Percentiles rank a stretch among this genome's conserved stretches.
phyloP scores from a whole-genome alignment of 495 filamentous ascomycete genomes.

The Talaromyces liani region DNA sequence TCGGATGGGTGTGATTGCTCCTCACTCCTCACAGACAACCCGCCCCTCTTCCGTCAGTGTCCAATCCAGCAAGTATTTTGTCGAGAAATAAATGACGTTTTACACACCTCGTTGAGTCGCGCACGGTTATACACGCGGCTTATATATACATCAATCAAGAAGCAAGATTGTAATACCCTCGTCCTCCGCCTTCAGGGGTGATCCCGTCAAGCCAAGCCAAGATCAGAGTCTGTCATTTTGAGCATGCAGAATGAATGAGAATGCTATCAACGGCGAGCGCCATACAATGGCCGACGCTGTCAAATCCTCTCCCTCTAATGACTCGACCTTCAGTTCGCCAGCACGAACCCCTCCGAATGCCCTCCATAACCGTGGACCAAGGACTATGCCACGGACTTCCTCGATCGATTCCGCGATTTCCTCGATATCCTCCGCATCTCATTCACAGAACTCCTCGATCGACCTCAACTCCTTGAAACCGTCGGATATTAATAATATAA shows the following conservation, averaged over 20 bases:
- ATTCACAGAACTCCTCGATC: slow-evolving; percentile 56
- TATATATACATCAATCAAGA: not conserved
- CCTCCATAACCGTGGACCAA: slow-evolving; percentile 28
- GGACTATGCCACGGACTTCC: slow-evolving; percentile 65
- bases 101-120: not conserved
- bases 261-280: slow-evolving; percentile 5
- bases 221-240: not conserved
- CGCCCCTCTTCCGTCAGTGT: not conserved
- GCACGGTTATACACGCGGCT: not conserved
- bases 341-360: slow-evolving; percentile 20
- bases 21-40: not conserved
- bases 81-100: not conserved
- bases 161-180: not conserved
- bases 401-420: slow-evolving; percentile 96
- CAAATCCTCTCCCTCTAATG: not conserved
- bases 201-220: not conserved
- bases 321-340: slow-evolving; percentile 8
- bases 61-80: not conserved
- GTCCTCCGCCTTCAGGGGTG: not conserved
- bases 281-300: slow-evolving; percentile 4
- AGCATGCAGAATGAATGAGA: slow-evolving; percentile 10
- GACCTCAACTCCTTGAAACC: slow-evolving; percentile 43
- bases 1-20: not conserved
- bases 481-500: slow-evolving; percentile 64
- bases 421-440: slow-evolving; percentile 63